A percentile compares a stretch with the other conserved stretches of the same genome.
Evolutionary conservation across 108 stramenopile species (phyloP).

Genomic region (Fragilaria radians): DNA sequence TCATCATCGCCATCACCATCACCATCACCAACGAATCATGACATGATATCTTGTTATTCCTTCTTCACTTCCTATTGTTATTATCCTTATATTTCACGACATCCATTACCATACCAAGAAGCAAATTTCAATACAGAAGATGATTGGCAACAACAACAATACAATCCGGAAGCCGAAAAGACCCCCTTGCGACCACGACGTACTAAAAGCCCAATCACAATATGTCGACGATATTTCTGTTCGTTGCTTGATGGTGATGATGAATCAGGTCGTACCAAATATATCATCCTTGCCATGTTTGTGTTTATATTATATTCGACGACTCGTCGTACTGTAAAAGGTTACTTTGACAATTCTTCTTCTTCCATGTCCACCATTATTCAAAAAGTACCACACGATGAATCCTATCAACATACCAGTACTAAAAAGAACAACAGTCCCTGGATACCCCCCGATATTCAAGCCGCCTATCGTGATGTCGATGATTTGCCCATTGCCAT

Average conservation of each 20-base stretch:
- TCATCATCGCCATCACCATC: background rate
- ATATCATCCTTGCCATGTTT: background rate
- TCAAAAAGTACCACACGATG: too few relatives aligned
- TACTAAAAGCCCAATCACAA: background rate
- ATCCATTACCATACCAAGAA: too few relatives aligned
- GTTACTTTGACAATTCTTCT: background rate
- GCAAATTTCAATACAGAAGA: too few relatives aligned
- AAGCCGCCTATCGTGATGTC: background rate
- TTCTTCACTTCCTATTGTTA: too few relatives aligned
- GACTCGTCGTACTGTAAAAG: background rate
- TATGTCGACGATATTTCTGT: background rate
- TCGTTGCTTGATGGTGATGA: background rate
- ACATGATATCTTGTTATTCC: too few relatives aligned
- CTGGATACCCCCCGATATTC: background rate
- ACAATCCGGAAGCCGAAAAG: background rate
- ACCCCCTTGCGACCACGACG: background rate
- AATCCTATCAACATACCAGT: too few relatives aligned
- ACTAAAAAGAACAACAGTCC: too few relatives aligned
- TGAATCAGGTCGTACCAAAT: slow-evolving; percentile 1
- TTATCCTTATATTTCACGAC: background rate
- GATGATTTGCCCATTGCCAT: slow-evolving; percentile 5
- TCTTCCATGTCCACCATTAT: background rate
- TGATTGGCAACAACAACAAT: background rate
- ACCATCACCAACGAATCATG: background rate
- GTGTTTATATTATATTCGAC: background rate